Conservation (phyloP, 257 asterid species). For the Solanum arcanum region DNA sequence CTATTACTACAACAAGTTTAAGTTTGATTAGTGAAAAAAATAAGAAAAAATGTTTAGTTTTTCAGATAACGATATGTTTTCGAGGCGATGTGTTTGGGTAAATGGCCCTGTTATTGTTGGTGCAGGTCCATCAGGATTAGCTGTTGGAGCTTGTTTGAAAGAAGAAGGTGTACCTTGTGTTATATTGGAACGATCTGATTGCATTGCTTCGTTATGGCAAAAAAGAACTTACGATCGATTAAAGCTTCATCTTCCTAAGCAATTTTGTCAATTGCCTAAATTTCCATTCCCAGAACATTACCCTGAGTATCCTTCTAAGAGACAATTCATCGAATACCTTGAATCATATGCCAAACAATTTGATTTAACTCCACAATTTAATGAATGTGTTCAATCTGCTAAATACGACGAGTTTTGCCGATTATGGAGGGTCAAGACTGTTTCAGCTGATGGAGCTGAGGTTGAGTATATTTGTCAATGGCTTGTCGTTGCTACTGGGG, state of each 20-base stretch:
- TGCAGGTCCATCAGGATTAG: conserved; percentile 54
- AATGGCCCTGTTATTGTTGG: conserved; percentile 62
- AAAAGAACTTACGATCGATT: conserved; percentile 34
- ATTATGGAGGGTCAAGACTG: conserved; percentile 49
- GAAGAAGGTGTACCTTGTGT: conserved; percentile 24
- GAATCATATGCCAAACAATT: conserved; percentile 35
- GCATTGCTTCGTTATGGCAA: conserved; percentile 46
- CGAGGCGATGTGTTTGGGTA: conserved; percentile 46
- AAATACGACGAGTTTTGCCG: conserved; percentile 41
- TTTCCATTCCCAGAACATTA: conserved; percentile 48
- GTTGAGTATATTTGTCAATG: conserved; percentile 63
- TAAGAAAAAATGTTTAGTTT: conserved; percentile 23
- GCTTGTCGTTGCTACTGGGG: conserved; percentile 75
- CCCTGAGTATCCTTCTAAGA: conserved; percentile 48
- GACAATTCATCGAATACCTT: conserved; percentile 45
- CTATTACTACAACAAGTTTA: no score
- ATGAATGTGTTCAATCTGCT: conserved; percentile 49
- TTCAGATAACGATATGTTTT: conserved; percentile 1
- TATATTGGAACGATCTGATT: conserved; percentile 28
- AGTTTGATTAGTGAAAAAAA: not conserved
- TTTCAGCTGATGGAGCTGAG: not conserved
- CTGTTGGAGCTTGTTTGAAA: conserved; percentile 39
- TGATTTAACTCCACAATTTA: conserved; percentile 36
- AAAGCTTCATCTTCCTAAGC: conserved; percentile 44
- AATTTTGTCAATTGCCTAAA: conserved; percentile 47